phyloP scores from a whole-genome alignment of 2,329 filamentous ascomycete genomes.

The Aspergillus pseudoviridinutans region DNA sequence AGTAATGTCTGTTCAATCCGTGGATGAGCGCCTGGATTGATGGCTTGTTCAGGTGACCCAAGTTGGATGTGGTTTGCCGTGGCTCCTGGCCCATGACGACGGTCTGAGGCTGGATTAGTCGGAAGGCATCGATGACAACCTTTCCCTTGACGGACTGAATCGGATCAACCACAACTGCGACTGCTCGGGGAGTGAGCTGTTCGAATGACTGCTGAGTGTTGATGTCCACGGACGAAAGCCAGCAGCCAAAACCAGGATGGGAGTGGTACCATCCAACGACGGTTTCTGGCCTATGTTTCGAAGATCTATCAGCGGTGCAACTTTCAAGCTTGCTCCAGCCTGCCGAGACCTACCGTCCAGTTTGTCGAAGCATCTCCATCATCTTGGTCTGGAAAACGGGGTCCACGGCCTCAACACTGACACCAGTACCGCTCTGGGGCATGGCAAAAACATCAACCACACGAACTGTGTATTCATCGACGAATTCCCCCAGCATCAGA shows the following conservation, averaged over 20 bases:
- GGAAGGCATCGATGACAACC: constrained; percentile 98
- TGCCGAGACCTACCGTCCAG: constrained; percentile 64
- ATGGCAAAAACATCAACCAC: constrained; percentile 99
- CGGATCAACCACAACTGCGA: constrained; percentile 95
- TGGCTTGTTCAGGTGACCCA: constrained; percentile 97
- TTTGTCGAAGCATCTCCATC: constrained; percentile 99
- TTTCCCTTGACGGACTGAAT: constrained; percentile 99
- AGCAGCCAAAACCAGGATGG: constrained; percentile 97
- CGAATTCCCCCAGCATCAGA: constrained; percentile 96
- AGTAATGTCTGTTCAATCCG: constrained; percentile 97
- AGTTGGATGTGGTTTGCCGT: constrained; percentile 93
- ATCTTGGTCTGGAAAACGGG: constrained; percentile 99
- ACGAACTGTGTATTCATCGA: constrained; percentile 97
- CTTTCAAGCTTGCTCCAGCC: constrained; percentile 20
- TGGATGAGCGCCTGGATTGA: constrained; percentile 99
- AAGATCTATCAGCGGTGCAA: constrained; percentile 7
- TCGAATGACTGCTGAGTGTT: constrained; percentile 99
- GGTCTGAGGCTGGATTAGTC: constrained; percentile 95
- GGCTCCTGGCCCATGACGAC: constrained; percentile 98
- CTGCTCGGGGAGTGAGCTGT: constrained; percentile 91
- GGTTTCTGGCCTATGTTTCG: constrained; percentile 70
- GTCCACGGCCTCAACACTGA: constrained; percentile 97
- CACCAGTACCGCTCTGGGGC: constrained; percentile 97
- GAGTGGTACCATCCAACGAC: constrained; percentile 99
- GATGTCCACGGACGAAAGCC: constrained; percentile 98